Evolutionary conservation across 1,139 yeast genomes (phyloP), one percentile per base, ranked within the genome.

Genomic region (Candida tropicalis): DNA sequence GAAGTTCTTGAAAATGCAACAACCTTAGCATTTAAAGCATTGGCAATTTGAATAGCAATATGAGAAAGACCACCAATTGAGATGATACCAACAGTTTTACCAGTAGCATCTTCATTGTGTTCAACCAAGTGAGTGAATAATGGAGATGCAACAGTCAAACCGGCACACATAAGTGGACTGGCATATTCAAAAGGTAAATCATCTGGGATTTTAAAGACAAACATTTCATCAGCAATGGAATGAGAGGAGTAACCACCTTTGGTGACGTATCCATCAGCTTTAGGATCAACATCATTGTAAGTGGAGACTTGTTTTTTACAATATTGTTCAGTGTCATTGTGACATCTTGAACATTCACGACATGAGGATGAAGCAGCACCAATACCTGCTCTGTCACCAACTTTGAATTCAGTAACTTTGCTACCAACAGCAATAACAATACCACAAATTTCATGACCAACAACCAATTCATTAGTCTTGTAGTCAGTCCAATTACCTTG

Each of bases 131-230:
- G 59, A 56, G 70, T 60, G 39, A 60, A 63, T 48, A 82, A 59
- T 34, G 88, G 88, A 5, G 81, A 69, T 62, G 66, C 82, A 1
- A 77, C 81, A 16, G 88, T 83, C 53, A 81, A 66, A 45, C 88
- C 88, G 34, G 82, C 87, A 66, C 88, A 83, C 68, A 82, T 64
- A 57, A 83, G 68, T 20, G 87, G 87, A 13, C 85, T 86, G 29
- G 81, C 87, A 41, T 65, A 60, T 41, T 65, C 69, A 20, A 74
- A 60, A 16, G 66, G 62, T 47, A 81, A 57, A 17, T 46, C 60
- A n/a, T 80, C 82, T 17, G 88, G 88, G 45, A 82, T 75, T 20
- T 74, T 72, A 61, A 81, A 75, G 5, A 69, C 80, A 55, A 77
- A 79, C 43, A 70, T 65, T 53, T 79, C 80, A 55, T 75, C 66